Evolutionary conservation across 2,329 filamentous ascomycete species (phyloP).

Genomic region (Fusarium aywerte): DNA sequence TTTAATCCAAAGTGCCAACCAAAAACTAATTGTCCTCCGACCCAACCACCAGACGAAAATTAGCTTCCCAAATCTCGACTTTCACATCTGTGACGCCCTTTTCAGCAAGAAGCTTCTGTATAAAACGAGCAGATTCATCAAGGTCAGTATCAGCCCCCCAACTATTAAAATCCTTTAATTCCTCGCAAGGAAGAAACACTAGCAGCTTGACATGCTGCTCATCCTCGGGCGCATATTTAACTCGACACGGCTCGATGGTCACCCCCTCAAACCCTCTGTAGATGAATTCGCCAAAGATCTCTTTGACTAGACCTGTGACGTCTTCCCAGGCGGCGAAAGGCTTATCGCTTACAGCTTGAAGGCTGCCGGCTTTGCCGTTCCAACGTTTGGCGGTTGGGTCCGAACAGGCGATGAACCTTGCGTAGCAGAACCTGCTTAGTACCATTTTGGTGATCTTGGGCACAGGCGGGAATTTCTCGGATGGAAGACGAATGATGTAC

Average conservation of each 20-base stretch:
- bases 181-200: neutral
- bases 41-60: neutral
- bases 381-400: neutral
- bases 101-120: rapidly evolving
- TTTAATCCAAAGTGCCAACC: no score
- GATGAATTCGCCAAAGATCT: neutral
- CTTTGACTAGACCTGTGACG: neutral
- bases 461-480: no score
- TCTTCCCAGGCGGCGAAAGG: neutral
- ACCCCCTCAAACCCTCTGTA: rapidly evolving
- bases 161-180: no score
- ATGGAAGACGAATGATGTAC: no score
- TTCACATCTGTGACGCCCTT: rapidly evolving
- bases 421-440: no score
- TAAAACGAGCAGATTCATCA: no score
- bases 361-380: neutral
- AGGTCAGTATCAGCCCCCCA: no score
- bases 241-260: neutral
- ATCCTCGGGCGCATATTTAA: no score
- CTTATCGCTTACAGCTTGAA: neutral
- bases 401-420: neutral
- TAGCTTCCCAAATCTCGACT: neutral
- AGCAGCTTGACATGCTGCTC: neutral
- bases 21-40: no score
- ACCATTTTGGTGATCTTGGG: no score